These are phyloP conservation scores for Nothophytophthora sp. DNA, from an alignment of 352 stramenopile genomes.

Conservation along the genomic window DNA sequence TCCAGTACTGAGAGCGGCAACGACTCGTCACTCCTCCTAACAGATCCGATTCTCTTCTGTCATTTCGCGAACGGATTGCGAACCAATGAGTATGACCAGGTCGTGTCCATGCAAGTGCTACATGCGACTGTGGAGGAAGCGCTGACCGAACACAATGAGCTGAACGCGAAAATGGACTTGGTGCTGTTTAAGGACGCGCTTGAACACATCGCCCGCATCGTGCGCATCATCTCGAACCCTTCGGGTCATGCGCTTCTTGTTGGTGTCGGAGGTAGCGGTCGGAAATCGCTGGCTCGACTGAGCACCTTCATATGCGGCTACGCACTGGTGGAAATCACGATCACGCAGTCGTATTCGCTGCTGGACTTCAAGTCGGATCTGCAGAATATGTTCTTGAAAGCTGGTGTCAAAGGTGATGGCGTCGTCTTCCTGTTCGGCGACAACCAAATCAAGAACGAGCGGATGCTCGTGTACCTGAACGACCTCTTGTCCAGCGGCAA, in stretches of 20 bases:
- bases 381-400: constrained; percentile 88
- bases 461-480: constrained; percentile 95
- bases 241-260: constrained; percentile 94
- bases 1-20: constrained; percentile 13
- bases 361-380: constrained; percentile 96
- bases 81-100: constrained; percentile 93
- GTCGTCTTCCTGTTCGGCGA: constrained; percentile 94
- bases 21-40: constrained; percentile 30
- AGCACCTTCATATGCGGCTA: constrained; percentile 93
- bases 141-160: constrained; percentile 93
- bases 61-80: constrained; percentile 89
- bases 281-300: constrained; percentile 92
- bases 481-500: constrained; percentile 92
- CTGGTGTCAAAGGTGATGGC: constrained; percentile 92
- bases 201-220: constrained; percentile 93
- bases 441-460: constrained; percentile 94
- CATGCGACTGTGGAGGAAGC: constrained; percentile 84
- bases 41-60: constrained; percentile 92
- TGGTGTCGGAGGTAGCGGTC: constrained; percentile 92
- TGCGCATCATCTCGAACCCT: constrained; percentile 94
- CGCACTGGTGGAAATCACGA: constrained; percentile 86
- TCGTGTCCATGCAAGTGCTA: constrained; percentile 72
- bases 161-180: constrained; percentile 93
- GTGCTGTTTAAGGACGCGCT: constrained; percentile 97
- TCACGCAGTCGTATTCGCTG: constrained; percentile 90